These are phyloP conservation scores for Paraphoma chrysanthemicola DNA, from an alignment of 2,329 filamentous ascomycete species.

Conservation along the genomic window DNA sequence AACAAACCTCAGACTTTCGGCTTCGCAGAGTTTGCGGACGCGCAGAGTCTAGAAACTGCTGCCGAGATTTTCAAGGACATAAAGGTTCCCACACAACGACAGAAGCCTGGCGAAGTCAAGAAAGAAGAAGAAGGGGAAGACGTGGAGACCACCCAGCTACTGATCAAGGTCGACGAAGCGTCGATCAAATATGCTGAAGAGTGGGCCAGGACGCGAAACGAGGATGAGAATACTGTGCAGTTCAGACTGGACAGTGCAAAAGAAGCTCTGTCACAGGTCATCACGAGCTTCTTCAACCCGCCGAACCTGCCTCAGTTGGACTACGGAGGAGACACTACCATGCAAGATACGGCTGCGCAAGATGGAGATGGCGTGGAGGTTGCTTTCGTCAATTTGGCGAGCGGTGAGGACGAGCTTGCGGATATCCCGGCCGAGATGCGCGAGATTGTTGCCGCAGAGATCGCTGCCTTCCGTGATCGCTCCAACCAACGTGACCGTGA, in stretches of 20 bases:
- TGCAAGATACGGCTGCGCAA: constrained; percentile 65
- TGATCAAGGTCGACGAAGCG: constrained; percentile 78
- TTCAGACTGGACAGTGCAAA: constrained; percentile 74
- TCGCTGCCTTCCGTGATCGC: constrained; percentile 89
- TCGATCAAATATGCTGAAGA: constrained; percentile 87
- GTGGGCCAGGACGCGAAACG: constrained; percentile 71
- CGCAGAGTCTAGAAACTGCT: constrained; percentile 83
- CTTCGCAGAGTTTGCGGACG: constrained; percentile 94
- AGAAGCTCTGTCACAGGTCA: constrained; percentile 69
- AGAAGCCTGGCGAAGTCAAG: constrained; percentile 58
- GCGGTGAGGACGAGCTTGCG: constrained; percentile 85
- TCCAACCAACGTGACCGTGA: constrained; percentile 90
- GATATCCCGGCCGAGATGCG: constrained; percentile 97
- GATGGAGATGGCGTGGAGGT: constrained; percentile 76
- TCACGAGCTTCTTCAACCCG: constrained; percentile 78
- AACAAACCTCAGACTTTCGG: constrained; percentile 87
- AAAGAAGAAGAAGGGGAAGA: constrained; percentile 52
- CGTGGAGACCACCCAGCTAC: constrained; percentile 73
- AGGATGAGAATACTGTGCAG: constrained; percentile 68
- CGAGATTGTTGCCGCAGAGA: constrained; percentile 91
- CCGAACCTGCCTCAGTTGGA: constrained; percentile 53
- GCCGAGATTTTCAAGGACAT: constrained; percentile 84
- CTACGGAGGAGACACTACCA: constrained; percentile 70
- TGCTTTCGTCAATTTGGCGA: constrained; percentile 80
- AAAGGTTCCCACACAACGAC: constrained; percentile 80